Base-by-base conservation (phyloP, 805 yeast species). In the Sporopachydermia lactativora region DNA sequence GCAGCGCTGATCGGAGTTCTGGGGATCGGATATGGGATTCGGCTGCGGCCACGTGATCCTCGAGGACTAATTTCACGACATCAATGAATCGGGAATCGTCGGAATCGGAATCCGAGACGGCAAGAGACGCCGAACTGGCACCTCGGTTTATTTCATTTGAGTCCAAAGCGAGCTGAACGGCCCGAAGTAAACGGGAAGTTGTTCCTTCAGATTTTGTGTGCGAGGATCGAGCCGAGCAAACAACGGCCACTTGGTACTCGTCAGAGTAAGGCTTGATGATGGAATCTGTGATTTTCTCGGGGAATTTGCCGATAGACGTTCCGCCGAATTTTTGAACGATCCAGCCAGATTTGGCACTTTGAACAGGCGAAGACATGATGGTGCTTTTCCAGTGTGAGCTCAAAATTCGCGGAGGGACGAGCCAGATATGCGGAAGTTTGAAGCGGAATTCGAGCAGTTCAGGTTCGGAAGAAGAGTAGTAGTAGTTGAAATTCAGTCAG, bases 281-380 rank as follows among this genome's bases (percentile, higher is more conserved):
- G 48, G 85, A 83, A 44, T 81, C 81, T 18, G 85, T 86, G 42
- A 92, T 92, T 48, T 79, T 72, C 40, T 71, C 76, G 5, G 96
- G 83, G 59, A 92, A 88, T 58, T 92, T 92, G 16, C 98, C 98
- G 19, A 92, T 96, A 38, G 92, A 78, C 13, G 98, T 92, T 41
- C 98, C 98, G 39, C 98, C 98, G 53, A 84, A 92, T 60, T 92
- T 92, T 59, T 92, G 98, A 4, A 92, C 81, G 3, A 81, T 59
- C 88, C 89, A 80, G 14, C 31, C 31, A 24, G 31, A 8, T 24
- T 24, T 24, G 31, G 31, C 31, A 8, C 31, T n/a, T 24, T 24
- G 31, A 24, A 24, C n/a, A 24, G 31, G 31, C n/a, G 31, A 24
- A 24, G 31, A 24, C n/a, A n/a, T 8, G n/a, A n/a, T n/a, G n/a